Evolutionary conservation across 2,329 filamentous ascomycete genomes (phyloP).

Genomic region (Fusarium sp.): DNA sequence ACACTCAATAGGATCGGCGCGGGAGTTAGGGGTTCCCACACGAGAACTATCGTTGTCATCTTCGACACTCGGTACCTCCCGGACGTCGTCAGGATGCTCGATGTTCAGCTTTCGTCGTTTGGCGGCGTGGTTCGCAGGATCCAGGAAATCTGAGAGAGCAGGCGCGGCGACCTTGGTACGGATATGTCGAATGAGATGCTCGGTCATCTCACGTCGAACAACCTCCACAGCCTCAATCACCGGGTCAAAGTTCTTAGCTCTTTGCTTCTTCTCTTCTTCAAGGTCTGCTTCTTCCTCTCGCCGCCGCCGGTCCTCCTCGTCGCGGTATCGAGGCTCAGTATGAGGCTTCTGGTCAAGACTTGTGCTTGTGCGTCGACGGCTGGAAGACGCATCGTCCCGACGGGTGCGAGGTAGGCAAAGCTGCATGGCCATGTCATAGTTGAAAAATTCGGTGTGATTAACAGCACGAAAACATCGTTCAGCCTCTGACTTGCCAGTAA

Average conservation of each 20-base stretch:
- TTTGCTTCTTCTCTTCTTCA: slow-evolving; percentile 88
- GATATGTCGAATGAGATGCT: slow-evolving; percentile 89
- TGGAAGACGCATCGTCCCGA: slow-evolving; percentile 42
- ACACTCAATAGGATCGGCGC: slow-evolving; percentile 70
- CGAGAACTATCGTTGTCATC: slow-evolving; percentile 71
- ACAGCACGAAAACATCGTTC: slow-evolving; percentile 82
- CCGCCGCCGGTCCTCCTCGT: slow-evolving; percentile 71
- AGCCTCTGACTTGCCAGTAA: slow-evolving; percentile 80
- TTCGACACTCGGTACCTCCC: slow-evolving; percentile 61
- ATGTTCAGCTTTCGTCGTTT: slow-evolving; percentile 85
- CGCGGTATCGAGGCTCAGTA: slow-evolving; percentile 52
- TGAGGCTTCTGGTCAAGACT: slow-evolving; percentile 49
- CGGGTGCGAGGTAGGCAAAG: slow-evolving; percentile 60
- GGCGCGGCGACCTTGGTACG: slow-evolving; percentile 87
- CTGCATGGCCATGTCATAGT: slow-evolving; percentile 91
- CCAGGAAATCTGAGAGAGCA: slow-evolving; percentile 81
- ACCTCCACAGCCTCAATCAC: slow-evolving; percentile 83
- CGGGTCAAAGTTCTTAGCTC: slow-evolving; percentile 91
- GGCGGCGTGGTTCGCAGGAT: slow-evolving; percentile 81
- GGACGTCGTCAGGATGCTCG: slow-evolving; percentile 72
- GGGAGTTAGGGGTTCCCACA: slow-evolving; percentile 72
- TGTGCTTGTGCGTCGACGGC: slow-evolving; percentile 50
- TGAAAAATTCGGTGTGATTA: slow-evolving; percentile 88
- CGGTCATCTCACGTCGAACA: slow-evolving; percentile 81
- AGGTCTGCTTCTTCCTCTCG: slow-evolving; percentile 83